phyloP scores from a whole-genome alignment of 768 basidiomycete species.

The Exidia glandulosa region DNA sequence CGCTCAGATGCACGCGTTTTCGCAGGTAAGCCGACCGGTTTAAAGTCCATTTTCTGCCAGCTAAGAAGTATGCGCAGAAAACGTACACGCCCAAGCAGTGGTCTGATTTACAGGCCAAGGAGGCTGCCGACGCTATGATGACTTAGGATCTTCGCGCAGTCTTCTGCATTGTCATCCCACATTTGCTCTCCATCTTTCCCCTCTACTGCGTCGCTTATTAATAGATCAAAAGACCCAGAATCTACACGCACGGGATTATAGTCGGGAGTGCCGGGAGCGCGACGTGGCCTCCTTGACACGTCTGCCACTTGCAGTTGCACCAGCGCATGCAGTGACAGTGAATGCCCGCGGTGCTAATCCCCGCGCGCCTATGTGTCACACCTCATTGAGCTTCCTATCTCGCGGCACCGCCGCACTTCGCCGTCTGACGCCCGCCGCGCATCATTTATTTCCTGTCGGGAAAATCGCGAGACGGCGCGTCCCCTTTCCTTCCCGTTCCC shows the following conservation, averaged over 20 bases:
- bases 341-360: no score
- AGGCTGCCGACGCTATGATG: conserved; percentile 1
- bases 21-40: conserved; percentile 44
- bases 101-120: conserved; percentile 7
- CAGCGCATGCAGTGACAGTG: no score
- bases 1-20: conserved; percentile 77
- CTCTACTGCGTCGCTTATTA: no score
- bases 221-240: no score
- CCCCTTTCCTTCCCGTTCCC: neutral
- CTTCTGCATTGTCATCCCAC: no score
- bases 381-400: no score
- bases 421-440: neutral
- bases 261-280: no score
- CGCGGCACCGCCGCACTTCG: neutral
- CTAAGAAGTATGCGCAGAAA: conserved; percentile 36
- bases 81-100: conserved; percentile 60
- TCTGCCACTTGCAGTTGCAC: no score
- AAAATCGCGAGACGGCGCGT: neutral
- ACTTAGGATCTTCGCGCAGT: neutral
- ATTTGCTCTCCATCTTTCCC: no score
- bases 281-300: no score
- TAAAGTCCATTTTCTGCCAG: neutral
- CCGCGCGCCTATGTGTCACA: no score
- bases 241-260: no score
- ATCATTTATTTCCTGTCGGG: neutral